Conservation (phyloP, 345 rosid genomes). For the Cardiospermum halicacabum region DNA sequence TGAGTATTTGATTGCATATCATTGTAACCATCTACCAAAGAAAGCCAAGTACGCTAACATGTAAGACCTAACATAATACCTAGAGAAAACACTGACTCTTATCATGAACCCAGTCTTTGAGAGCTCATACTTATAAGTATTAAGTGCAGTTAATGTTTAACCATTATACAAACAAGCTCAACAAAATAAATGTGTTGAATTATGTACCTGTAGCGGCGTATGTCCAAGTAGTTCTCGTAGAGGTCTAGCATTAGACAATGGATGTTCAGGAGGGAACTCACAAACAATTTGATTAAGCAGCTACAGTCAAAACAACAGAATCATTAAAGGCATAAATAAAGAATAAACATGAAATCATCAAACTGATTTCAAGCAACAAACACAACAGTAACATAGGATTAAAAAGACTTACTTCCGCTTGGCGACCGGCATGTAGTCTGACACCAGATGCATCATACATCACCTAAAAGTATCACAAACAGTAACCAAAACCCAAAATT, state of each 20-base stretch:
- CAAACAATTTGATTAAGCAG: slow-evolving; percentile 94
- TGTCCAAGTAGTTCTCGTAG: slow-evolving; percentile 94
- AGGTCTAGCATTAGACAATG: slow-evolving; percentile 75
- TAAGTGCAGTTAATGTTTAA: background rate
- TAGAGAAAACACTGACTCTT: background rate
- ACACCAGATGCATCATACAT: slow-evolving; percentile 98
- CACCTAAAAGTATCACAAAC: slow-evolving; percentile 41
- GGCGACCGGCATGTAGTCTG: slow-evolving; percentile 96
- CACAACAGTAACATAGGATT: slow-evolving; percentile 5
- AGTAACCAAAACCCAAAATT: background rate
- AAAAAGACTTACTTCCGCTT: slow-evolving; percentile 68
- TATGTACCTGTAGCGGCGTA: slow-evolving; percentile 81
- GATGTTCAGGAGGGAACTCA: slow-evolving; percentile 96
- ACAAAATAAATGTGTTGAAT: background rate
- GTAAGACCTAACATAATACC: background rate
- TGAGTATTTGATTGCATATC: background rate
- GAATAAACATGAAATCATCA: background rate
- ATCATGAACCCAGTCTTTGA: background rate
- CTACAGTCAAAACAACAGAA: slow-evolving; percentile 34
- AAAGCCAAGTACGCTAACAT: background rate
- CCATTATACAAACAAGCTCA: background rate
- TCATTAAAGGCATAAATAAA: background rate
- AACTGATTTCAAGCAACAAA: background rate
- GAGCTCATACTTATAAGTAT: background rate
- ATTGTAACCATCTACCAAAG: background rate